A percentile compares a stretch with the other conserved stretches of the same genome.
Evolutionary conservation across 495 filamentous ascomycete species (phyloP).

Genomic region (Penicillium canescens): DNA sequence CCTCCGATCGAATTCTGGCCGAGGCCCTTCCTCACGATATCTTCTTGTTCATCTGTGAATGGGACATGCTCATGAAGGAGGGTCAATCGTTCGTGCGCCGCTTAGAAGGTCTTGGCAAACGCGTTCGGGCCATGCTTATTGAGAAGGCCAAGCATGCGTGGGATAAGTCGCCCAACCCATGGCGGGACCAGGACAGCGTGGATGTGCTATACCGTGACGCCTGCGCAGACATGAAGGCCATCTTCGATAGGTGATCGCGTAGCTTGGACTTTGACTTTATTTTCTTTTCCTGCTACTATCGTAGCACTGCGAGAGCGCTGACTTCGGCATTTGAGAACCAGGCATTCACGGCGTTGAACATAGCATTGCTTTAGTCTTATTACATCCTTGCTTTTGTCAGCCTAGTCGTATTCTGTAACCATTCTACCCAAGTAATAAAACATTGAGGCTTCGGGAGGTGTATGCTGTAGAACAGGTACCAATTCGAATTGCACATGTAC

Average conservation of each 20-base stretch:
- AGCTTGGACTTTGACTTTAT: neutral
- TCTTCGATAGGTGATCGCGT: constrained; percentile 34
- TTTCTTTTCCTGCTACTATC: neutral
- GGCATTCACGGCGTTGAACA: constrained; percentile 6
- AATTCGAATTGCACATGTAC: neutral
- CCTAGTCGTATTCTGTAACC: neutral
- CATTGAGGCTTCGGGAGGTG: no score
- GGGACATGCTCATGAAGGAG: constrained; percentile 85
- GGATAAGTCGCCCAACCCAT: constrained; percentile 84
- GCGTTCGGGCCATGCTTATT: constrained; percentile 68
- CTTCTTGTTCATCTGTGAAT: constrained; percentile 81
- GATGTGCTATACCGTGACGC: constrained; percentile 44
- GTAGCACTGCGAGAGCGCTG: neutral
- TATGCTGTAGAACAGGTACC: neutral
- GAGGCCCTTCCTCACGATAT: constrained; percentile 61
- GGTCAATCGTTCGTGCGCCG: constrained; percentile 67
- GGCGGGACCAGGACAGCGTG: constrained; percentile 52
- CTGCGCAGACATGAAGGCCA: constrained; percentile 45
- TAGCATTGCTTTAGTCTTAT: constrained; percentile 4
- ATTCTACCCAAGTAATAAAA: no score
- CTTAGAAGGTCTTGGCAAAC: constrained; percentile 63
- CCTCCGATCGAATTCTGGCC: constrained; percentile 50
- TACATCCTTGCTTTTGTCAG: neutral
- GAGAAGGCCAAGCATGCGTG: constrained; percentile 76
- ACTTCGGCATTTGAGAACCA: neutral